Base-by-base conservation (phyloP, 495 filamentous ascomycete genomes). In the Xylaria venustula region DNA sequence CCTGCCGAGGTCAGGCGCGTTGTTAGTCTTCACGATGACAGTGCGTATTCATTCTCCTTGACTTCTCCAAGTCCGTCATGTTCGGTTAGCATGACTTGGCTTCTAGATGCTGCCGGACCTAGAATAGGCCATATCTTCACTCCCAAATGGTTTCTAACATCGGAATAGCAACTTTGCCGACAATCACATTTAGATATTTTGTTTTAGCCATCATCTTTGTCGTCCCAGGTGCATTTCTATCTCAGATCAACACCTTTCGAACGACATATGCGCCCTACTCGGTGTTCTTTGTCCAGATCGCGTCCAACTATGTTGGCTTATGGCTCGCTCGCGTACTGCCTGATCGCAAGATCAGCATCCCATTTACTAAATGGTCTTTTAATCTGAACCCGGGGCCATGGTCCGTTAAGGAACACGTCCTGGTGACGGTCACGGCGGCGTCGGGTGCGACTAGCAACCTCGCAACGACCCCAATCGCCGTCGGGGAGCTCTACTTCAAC, bases 251-350 rank as follows among this genome's bases (percentile, higher is more conserved):
- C 51, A 69, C 74, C 41, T 86, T 79, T 57, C 74, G 82, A 42
- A 85, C 81, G 0, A 83, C 81, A 9, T 73, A 76, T 23, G 81
- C 83, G 1, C 80, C 78, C 2, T 86, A 84, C 62, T 83, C 82
- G 1, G 72, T 85, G 52, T 84, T 85, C 64, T 84, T 85, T 58
- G 83, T 84, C 30, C 80, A 83, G 59, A 83, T 84, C 15, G 81
- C 79, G 7, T 78, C 75, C 54, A 80, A 83, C 63, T 84, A 83
- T 62, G 78, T 76, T 11, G 83, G 82, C 3, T 73, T 80, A 23
- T 85, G 82, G 67, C 72, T 85, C 12, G 81, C 81, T 5, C 73
- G 73, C 26, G 67, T 76, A 3, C 67, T 86, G 7, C 83, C 83
- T 20, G 66, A 73, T 7, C 79, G 75, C 67, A 69, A 66, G 12